Evolutionary conservation across 257 asterid species (phyloP).

Genomic region (Fraxinus cuspidata): DNA sequence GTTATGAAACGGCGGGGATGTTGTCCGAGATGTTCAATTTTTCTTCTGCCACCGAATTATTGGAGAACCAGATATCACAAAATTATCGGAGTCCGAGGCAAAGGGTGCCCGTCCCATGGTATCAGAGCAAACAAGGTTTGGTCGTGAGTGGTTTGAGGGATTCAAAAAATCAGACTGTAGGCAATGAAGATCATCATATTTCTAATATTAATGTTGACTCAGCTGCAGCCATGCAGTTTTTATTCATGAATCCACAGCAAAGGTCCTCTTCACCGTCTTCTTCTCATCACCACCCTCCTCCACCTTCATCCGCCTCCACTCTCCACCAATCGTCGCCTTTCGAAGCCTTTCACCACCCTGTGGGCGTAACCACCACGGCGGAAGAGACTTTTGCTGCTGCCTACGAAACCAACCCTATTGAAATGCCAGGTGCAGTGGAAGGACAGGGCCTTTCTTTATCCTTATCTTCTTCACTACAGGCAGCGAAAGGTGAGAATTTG

Average conservation of each 20-base stretch:
- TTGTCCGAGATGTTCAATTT: slow-evolving; percentile 56
- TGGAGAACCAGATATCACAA: slow-evolving; percentile 26
- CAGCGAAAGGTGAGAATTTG: slow-evolving; percentile 68
- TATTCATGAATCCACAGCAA: slow-evolving; percentile 73
- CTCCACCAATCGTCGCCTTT: slow-evolving; percentile 52
- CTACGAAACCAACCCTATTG: slow-evolving; percentile 45
- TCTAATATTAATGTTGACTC: slow-evolving; percentile 51
- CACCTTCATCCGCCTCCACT: slow-evolving; percentile 44
- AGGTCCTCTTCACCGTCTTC: slow-evolving; percentile 68
- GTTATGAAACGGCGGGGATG: slow-evolving; percentile 48
- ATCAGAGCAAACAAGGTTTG: slow-evolving; percentile 25
- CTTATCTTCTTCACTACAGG: slow-evolving; percentile 71
- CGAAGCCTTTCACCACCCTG: slow-evolving; percentile 42
- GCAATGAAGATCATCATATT: slow-evolving; percentile 3
- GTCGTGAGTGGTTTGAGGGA: slow-evolving; percentile 28
- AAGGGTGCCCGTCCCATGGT: slow-evolving; percentile 29
- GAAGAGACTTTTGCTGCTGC: slow-evolving; percentile 26
- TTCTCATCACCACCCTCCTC: slow-evolving; percentile 34
- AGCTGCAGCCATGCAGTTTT: slow-evolving; percentile 95
- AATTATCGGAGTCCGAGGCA: slow-evolving; percentile 17
- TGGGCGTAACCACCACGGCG: slow-evolving; percentile 28
- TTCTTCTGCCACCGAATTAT: slow-evolving; percentile 29
- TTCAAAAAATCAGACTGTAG: slow-evolving; percentile 22
- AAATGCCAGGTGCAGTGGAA: slow-evolving; percentile 52
- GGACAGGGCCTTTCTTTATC: slow-evolving; percentile 85